Evolutionary conservation across 106 monocot species (phyloP).

Genomic region (Dendrobium huoshanense): DNA sequence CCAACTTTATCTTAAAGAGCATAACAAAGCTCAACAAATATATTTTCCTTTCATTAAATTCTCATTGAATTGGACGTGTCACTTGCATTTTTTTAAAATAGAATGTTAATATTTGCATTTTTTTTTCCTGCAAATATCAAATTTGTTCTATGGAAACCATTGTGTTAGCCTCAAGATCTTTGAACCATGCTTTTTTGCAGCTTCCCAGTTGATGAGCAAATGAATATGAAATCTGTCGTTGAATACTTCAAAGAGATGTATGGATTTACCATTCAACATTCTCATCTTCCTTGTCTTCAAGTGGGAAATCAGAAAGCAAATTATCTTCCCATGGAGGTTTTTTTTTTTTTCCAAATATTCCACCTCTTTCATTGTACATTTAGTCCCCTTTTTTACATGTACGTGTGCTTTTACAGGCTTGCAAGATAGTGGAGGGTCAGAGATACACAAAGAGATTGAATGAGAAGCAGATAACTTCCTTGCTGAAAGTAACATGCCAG

Average conservation of each 20-base stretch:
- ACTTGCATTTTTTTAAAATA: neutral
- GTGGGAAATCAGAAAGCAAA: slow-evolving; percentile 87
- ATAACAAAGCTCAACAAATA: no score
- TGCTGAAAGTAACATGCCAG: slow-evolving; percentile 89
- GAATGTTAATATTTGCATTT: neutral
- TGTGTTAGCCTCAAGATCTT: no score
- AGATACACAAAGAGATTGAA: slow-evolving; percentile 86
- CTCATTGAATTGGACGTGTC: no score
- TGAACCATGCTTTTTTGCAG: slow-evolving; percentile 16
- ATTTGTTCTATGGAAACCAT: neutral
- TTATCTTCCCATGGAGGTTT: slow-evolving; percentile 91
- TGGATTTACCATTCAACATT: slow-evolving; percentile 70
- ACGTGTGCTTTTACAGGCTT: slow-evolving; percentile 38
- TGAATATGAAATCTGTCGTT: slow-evolving; percentile 98
- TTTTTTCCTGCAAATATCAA: neutral
- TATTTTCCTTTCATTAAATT: no score
- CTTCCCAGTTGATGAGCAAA: slow-evolving; percentile 89
- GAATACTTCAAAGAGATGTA: slow-evolving; percentile 95
- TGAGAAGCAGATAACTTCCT: slow-evolving; percentile 85
- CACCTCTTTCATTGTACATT: neutral
- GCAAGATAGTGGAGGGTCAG: slow-evolving; percentile 89
- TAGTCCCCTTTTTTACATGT: neutral
- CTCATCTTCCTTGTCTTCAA: slow-evolving; percentile 87
- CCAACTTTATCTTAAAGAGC: no score
- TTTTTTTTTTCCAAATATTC: neutral